Conservation (phyloP, 352 stramenopile species). For the Phytopythium chamaehyphon region DNA sequence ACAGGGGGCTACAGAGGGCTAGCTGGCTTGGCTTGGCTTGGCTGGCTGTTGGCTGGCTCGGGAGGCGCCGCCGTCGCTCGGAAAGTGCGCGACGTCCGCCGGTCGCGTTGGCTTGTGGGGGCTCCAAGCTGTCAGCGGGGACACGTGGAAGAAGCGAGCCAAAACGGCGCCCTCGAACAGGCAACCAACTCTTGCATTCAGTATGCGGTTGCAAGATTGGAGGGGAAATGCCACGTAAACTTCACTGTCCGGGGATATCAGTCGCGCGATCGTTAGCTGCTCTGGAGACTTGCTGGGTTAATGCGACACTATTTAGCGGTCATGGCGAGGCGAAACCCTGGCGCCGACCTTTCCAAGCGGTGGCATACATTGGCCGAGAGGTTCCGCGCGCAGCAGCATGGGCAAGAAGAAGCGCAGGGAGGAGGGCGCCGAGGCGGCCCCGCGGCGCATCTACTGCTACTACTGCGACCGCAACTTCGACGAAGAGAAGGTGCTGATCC, state of each 20-base stretch:
- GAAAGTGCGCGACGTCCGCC: slow-evolving; percentile 4
- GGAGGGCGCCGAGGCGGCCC: slow-evolving; percentile 35
- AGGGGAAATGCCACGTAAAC: not conserved
- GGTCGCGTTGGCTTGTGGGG: slow-evolving; percentile 4
- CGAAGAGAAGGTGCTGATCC: slow-evolving; percentile 90
- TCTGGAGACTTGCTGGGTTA: too few relatives aligned
- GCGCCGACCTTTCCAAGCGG: slow-evolving; percentile 3
- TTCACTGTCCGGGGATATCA: not conserved
- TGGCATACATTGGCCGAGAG: slow-evolving; percentile 1
- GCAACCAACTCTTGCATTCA: not conserved
- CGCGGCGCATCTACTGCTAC: slow-evolving; percentile 87
- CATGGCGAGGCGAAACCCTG: too few relatives aligned
- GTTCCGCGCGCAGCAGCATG: slow-evolving; percentile 25
- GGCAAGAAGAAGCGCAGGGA: slow-evolving; percentile 85
- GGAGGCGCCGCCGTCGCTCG: slow-evolving; percentile 2
- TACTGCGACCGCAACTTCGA: slow-evolving; percentile 92
- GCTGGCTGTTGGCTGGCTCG: not conserved
- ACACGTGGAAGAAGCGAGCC: slow-evolving; percentile 8
- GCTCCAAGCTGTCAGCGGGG: not conserved
- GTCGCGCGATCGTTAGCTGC: too few relatives aligned
- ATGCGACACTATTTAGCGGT: too few relatives aligned
- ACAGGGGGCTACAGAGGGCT: not conserved
- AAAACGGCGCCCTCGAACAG: slow-evolving; percentile 3
- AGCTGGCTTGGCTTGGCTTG: not conserved
- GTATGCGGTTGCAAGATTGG: not conserved